phyloP scores from a whole-genome alignment of 1,284 basidiomycete genomes.

The Ustilago sp. region DNA sequence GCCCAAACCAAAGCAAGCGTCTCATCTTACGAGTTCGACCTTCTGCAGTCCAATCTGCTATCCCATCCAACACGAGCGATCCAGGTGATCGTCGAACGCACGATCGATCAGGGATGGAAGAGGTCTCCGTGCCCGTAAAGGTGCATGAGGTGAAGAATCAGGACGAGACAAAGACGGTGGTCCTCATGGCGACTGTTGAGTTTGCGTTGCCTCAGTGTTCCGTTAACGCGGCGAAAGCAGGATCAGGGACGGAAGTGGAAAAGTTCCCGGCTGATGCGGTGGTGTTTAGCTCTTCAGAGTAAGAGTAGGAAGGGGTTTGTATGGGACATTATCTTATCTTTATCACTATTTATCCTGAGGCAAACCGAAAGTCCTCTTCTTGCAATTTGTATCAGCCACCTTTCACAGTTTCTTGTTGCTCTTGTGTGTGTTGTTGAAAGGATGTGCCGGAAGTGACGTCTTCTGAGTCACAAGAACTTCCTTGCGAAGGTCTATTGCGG shows the following conservation, averaged over 20 bases:
- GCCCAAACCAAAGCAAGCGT: conserved; percentile 57
- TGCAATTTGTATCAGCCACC: neutral
- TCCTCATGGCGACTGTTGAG: conserved; percentile 48
- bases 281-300: conserved; percentile 30
- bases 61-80: conserved; percentile 34
- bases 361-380: too few relatives aligned
- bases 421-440: too few relatives aligned
- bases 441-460: too few relatives aligned
- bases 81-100: conserved; percentile 40
- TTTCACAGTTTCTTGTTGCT: neutral
- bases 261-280: conserved; percentile 37
- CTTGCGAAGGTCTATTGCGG: too few relatives aligned
- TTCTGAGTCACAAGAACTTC: too few relatives aligned
- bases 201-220: conserved; percentile 25
- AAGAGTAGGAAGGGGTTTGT: neutral
- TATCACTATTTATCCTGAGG: neutral
- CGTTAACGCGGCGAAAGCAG: neutral
- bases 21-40: conserved; percentile 64
- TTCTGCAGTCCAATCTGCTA: conserved; percentile 34
- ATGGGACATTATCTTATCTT: neutral
- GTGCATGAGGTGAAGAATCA: conserved; percentile 69
- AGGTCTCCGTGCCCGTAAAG: conserved; percentile 53
- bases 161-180: conserved; percentile 64
- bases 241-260: conserved; percentile 1
- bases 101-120: conserved; percentile 42